Conservation (phyloP, 2,329 filamentous ascomycete genomes). For the Coleophoma cylindrospora region DNA sequence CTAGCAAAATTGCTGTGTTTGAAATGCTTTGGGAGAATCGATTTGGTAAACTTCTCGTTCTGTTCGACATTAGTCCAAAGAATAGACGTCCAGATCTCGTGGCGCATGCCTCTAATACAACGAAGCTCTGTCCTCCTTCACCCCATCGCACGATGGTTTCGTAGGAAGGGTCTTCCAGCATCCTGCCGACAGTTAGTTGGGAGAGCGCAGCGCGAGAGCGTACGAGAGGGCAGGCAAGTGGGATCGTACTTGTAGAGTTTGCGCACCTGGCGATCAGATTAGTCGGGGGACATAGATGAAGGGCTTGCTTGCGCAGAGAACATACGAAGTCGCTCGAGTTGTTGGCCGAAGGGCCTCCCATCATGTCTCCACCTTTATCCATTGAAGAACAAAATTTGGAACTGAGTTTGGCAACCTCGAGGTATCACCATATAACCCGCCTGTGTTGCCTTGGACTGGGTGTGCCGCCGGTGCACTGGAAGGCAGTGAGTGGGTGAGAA, state of each 20-base stretch:
- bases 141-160: constrained; percentile 93
- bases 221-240: constrained; percentile 2
- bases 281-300: constrained; percentile 6
- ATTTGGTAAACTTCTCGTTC: constrained; percentile 98
- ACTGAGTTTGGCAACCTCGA: neutral
- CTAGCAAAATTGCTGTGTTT: constrained; percentile 99
- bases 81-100: neutral
- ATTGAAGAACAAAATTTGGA: constrained; percentile 9
- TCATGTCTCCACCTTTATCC: constrained; percentile 25
- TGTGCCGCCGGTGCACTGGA: too few relatives aligned
- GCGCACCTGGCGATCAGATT: constrained; percentile 63
- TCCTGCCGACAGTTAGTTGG: constrained; percentile 46
- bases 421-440: too few relatives aligned
- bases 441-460: too few relatives aligned
- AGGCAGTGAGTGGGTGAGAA: too few relatives aligned
- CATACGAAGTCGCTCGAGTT: constrained; percentile 95
- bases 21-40: constrained; percentile 95
- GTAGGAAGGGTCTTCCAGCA: constrained; percentile 94
- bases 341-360: constrained; percentile 44
- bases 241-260: constrained; percentile 88
- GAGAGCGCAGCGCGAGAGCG: constrained; percentile 5
- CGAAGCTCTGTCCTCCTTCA: constrained; percentile 90
- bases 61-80: constrained; percentile 30
- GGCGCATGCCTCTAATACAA: constrained; percentile 82
- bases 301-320: constrained; percentile 24